Base-by-base conservation (phyloP, 1,139 yeast genomes). In the Tardiomyces digboiensis region DNA sequence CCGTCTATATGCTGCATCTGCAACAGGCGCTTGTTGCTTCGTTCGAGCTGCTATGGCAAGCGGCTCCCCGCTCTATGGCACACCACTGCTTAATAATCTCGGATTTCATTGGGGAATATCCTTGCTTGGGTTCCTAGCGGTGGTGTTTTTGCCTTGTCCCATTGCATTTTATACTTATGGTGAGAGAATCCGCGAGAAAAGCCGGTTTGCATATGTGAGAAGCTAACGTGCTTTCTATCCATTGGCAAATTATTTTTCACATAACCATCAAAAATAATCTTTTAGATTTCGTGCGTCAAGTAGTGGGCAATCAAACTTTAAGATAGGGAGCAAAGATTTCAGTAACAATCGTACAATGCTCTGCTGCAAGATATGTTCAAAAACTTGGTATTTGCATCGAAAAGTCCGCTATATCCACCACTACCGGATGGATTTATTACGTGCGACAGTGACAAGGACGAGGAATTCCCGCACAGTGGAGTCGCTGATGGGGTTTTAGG, bases 81-180 rank as follows among this genome's bases (percentile, higher is more conserved):
- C 74, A 2, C 82, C 78, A 52, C 80, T 88, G 95, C 86, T 87
- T 64, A 63, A 69, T 14, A 74, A 74, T 52, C 73, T 88, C 78
- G 82, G 87, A 26, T 75, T 78, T 42, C 79, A 83, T 59, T 88
- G 93, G 91, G 95, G 95, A 3, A 82, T 87, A 44, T 72, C 89
- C 16, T 65, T 88, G 46, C 63, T 88, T 38, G 95, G 95, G 7
- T 71, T 82, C 50, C 65, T 88, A 49, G 81, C 84, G 0, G 61
- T 73, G 8, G 65, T 69, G 1, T 64, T 86, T 67, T 68, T 78
- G 12, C 88, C 91, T 1, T 83, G 85, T 22, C 96, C 95, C 13
- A 66, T 83, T 51, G 56, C 81, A 41, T 87, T 87, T 59, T 74
- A 69, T 63, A 70, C 62, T 44, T 85, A 69, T 58, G 96, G 96